These are phyloP conservation scores for Leccinum subgranulosum DNA, from an alignment of 768 basidiomycete species.

Conservation along the genomic window DNA sequence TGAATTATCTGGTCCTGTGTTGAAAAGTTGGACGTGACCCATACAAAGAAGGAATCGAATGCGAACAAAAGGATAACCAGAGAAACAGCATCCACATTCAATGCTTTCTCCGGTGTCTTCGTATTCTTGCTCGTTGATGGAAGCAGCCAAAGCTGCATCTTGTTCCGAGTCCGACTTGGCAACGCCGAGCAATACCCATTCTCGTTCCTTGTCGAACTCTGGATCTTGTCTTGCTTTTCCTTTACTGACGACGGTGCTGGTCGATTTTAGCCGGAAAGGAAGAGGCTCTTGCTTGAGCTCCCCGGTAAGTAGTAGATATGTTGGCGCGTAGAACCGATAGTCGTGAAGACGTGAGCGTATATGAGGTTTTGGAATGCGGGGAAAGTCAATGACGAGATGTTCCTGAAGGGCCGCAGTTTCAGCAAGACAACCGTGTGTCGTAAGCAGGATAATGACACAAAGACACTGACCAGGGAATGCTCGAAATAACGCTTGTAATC, in stretches of 20 bases:
- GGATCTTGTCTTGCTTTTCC: constrained; percentile 38
- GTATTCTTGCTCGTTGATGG: constrained; percentile 39
- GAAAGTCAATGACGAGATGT: constrained; percentile 56
- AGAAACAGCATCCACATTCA: constrained; percentile 89
- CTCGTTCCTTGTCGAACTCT: constrained; percentile 42
- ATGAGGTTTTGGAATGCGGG: constrained; percentile 52
- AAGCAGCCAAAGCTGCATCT: constrained; percentile 32
- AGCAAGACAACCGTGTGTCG: not conserved
- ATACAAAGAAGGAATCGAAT: not conserved
- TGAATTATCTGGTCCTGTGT: constrained; percentile 79
- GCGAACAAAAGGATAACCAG: constrained; percentile 66
- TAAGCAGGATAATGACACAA: not conserved
- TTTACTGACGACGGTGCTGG: constrained; percentile 38
- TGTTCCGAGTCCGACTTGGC: constrained; percentile 23
- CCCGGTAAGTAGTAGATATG: constrained; percentile 51
- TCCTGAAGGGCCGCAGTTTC: constrained; percentile 32
- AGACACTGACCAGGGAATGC: constrained; percentile 45
- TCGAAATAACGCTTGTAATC: constrained; percentile 55
- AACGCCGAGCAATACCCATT: constrained; percentile 45
- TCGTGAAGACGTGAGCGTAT: constrained; percentile 42
- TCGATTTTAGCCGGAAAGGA: constrained; percentile 38
- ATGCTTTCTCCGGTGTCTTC: constrained; percentile 58
- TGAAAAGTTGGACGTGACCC: not conserved
- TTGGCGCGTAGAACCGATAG: constrained; percentile 60
- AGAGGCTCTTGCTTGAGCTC: constrained; percentile 26